A percentile compares a stretch with the other conserved stretches of the same genome.
phyloP scores from a whole-genome alignment of 352 stramenopile species.

The Globisporangium apiculatum region DNA sequence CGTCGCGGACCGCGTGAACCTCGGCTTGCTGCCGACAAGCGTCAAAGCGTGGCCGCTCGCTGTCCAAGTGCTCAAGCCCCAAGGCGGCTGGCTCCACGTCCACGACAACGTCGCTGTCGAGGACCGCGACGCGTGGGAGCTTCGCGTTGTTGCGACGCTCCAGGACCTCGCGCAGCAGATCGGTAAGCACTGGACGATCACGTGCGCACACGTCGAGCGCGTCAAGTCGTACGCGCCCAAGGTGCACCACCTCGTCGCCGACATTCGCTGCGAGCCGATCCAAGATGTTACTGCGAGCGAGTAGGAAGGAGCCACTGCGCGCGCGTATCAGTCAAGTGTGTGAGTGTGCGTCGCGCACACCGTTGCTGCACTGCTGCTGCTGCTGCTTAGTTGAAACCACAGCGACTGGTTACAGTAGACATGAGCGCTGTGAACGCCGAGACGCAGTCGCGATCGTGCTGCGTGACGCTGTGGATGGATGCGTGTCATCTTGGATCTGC shows the following conservation, averaged over 20 bases:
- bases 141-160: conserved; percentile 52
- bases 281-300: not conserved
- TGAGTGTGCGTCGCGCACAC: not conserved
- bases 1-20: conserved; percentile 90
- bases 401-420: no score
- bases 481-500: not conserved
- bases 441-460: not conserved
- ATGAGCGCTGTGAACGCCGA: no score
- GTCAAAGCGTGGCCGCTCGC: conserved; percentile 92
- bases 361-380: no score
- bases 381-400: no score
- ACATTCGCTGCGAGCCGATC: conserved; percentile 46
- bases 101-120: conserved; percentile 92
- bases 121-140: conserved; percentile 76
- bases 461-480: not conserved
- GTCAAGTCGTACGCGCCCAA: conserved; percentile 92
- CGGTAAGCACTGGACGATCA: conserved; percentile 63
- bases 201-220: conserved; percentile 80
- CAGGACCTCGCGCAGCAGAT: conserved; percentile 28
- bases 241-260: conserved; percentile 86
- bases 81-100: conserved; percentile 93
- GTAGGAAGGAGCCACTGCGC: not conserved
- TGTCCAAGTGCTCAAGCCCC: conserved; percentile 84
- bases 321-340: not conserved
- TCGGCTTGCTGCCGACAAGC: conserved; percentile 92